phyloP scores from a whole-genome alignment of 1,284 basidiomycete genomes.

The Apiotrichum laibachii region DNA sequence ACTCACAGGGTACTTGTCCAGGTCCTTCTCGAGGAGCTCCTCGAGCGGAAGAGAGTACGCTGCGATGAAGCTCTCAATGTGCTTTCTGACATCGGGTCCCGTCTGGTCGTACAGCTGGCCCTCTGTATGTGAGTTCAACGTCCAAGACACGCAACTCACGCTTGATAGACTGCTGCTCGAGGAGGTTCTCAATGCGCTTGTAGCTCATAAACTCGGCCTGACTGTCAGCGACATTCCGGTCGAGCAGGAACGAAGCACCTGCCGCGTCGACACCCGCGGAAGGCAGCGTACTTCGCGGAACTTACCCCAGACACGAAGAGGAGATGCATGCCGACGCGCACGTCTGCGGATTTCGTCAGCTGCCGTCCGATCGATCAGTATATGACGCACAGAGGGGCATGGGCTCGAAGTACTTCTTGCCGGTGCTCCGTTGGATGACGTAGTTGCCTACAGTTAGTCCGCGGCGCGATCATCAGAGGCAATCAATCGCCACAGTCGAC shows the following conservation, averaged over 20 bases:
- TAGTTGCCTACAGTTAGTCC: constrained; percentile 58
- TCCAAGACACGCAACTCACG: constrained; percentile 46
- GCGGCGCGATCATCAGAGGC: constrained; percentile 7
- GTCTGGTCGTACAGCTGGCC: constrained; percentile 51
- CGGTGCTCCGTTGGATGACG: constrained; percentile 61
- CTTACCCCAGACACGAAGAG: constrained; percentile 57
- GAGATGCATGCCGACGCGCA: constrained; percentile 68
- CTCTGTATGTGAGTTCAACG: constrained; percentile 27
- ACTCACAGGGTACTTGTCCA: constrained; percentile 57
- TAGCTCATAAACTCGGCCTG: constrained; percentile 60
- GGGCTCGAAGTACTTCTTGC: constrained; percentile 67
- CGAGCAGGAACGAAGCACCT: no score
- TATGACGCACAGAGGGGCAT: constrained; percentile 71
- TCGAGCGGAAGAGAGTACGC: constrained; percentile 65
- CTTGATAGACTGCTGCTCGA: constrained; percentile 66
- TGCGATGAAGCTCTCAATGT: constrained; percentile 69
- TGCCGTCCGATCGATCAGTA: constrained; percentile 3
- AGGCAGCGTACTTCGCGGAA: no score
- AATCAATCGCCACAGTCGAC: background rate
- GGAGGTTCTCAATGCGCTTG: constrained; percentile 58
- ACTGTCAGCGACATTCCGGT: constrained; percentile 17
- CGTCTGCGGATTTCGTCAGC: constrained; percentile 23
- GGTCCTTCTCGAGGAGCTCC: constrained; percentile 66
- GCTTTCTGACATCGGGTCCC: constrained; percentile 51
- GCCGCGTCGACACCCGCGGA: no score